A percentile compares a stretch with the other conserved stretches of the same genome.
Evolutionary conservation across 371 early-diverging fungal genomes (phyloP).

Genomic region (Mucor plumbeus): DNA sequence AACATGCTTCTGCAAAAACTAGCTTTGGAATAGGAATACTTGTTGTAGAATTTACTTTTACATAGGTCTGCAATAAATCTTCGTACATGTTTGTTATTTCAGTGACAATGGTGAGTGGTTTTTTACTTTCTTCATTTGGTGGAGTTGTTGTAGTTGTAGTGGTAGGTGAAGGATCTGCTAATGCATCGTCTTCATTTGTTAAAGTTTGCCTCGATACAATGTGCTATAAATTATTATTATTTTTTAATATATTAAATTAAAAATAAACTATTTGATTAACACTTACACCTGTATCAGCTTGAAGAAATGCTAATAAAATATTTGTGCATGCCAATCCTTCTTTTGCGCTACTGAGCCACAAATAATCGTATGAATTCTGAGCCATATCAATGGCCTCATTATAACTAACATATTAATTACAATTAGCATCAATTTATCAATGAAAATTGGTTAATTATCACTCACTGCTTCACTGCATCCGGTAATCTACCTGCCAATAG

Average conservation of each 20-base stretch:
- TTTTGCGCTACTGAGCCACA: conserved; percentile 82
- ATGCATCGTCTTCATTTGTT: conserved; percentile 8
- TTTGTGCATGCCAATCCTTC: conserved; percentile 76
- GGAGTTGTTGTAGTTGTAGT: neutral
- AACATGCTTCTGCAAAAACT: conserved; percentile 55
- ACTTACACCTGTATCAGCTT: conserved; percentile 62
- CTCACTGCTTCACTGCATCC: conserved; percentile 72
- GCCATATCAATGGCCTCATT: conserved; percentile 72
- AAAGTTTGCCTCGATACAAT: conserved; percentile 24
- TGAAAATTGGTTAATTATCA: neutral
- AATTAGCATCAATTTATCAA: neutral
- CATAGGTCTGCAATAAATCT: conserved; percentile 48
- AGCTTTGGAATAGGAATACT: conserved; percentile 33
- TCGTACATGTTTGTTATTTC: conserved; percentile 63
- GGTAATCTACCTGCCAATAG: conserved; percentile 80
- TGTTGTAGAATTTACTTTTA: conserved; percentile 47
- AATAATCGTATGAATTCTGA: conserved; percentile 68
- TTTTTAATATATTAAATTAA: neutral
- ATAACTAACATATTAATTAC: conserved; percentile 50
- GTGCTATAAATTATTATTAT: conserved; percentile 6
- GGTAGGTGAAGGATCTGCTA: conserved; percentile 7
- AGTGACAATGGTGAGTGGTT: conserved; percentile 18
- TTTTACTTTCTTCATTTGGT: conserved; percentile 17
- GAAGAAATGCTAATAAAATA: conserved; percentile 63
- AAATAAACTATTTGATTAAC: too few species aligned